These are phyloP conservation scores for Elsinoe perseae DNA, from an alignment of 2,329 filamentous ascomycete species.

Conservation along the genomic window DNA sequence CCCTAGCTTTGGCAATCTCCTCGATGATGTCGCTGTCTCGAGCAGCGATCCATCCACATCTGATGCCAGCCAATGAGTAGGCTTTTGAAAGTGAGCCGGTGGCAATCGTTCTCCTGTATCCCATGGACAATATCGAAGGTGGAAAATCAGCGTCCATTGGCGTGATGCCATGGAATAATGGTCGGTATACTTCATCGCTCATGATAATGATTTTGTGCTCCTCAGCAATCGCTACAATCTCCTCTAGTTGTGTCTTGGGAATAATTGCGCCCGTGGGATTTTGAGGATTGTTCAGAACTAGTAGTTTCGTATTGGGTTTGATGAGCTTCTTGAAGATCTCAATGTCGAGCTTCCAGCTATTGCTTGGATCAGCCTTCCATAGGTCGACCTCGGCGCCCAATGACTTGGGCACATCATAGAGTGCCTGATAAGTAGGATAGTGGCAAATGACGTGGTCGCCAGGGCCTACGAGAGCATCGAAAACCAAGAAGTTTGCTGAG, in stretches of 20 bases:
- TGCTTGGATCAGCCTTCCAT: constrained; percentile 60
- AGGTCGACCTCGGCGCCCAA: constrained; percentile 69
- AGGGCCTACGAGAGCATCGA: constrained; percentile 63
- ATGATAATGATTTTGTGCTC: constrained; percentile 59
- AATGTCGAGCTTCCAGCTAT: constrained; percentile 60
- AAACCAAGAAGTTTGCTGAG: constrained; percentile 70
- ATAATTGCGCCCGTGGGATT: constrained; percentile 73
- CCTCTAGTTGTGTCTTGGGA: constrained; percentile 51
- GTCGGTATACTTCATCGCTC: constrained; percentile 75
- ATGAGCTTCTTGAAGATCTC: constrained; percentile 59
- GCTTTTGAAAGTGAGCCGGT: constrained; percentile 82
- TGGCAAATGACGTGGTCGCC: constrained; percentile 82
- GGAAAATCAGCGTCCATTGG: constrained; percentile 49
- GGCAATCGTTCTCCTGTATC: constrained; percentile 61
- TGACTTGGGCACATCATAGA: constrained; percentile 66
- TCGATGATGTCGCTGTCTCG: constrained; percentile 55
- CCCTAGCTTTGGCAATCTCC: constrained; percentile 55
- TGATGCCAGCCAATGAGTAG: constrained; percentile 73
- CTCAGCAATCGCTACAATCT: constrained; percentile 57
- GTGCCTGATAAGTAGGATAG: constrained; percentile 78
- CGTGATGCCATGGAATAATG: constrained; percentile 65
- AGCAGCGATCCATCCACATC: constrained; percentile 74
- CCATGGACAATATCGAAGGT: constrained; percentile 62
- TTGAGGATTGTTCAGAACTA: constrained; percentile 67
- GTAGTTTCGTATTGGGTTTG: constrained; percentile 62